phyloP scores from a whole-genome alignment of 192 early-diverging fungal species.

The Podila minutissima region DNA sequence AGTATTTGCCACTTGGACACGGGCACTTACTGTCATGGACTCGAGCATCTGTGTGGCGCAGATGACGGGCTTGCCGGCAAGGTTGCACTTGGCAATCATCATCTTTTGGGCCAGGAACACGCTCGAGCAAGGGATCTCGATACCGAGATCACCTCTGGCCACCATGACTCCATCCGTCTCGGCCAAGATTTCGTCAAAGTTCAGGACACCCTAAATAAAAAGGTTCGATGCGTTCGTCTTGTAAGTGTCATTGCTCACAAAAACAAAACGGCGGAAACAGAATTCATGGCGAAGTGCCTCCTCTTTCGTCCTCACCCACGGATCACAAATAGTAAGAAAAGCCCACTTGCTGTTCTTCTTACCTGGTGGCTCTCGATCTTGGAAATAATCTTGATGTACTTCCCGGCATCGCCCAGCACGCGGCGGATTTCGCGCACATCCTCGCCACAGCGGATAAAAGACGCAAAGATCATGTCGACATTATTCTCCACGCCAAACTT shows the following conservation, averaged over 20 bases:
- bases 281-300: no score
- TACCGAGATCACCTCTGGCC: constrained; percentile 93
- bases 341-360: not conserved
- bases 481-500: constrained; percentile 88
- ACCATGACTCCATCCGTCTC: constrained; percentile 97
- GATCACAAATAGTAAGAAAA: no score
- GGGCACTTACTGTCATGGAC: constrained; percentile 74
- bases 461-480: constrained; percentile 94
- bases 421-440: constrained; percentile 91
- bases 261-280: no score
- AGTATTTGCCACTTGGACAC: not conserved
- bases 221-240: no score
- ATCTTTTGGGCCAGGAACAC: constrained; percentile 93
- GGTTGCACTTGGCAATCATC: constrained; percentile 96
- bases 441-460: constrained; percentile 89
- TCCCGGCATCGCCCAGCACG: constrained; percentile 78
- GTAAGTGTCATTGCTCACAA: no score
- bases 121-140: constrained; percentile 92
- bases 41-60: constrained; percentile 97
- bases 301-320: no score
- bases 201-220: constrained; percentile 76
- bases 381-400: constrained; percentile 91
- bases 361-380: constrained; percentile 91
- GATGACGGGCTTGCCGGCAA: constrained; percentile 92
- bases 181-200: constrained; percentile 94